Base-by-base conservation (phyloP, 306 rosid species). In the Calophaca sinica region DNA sequence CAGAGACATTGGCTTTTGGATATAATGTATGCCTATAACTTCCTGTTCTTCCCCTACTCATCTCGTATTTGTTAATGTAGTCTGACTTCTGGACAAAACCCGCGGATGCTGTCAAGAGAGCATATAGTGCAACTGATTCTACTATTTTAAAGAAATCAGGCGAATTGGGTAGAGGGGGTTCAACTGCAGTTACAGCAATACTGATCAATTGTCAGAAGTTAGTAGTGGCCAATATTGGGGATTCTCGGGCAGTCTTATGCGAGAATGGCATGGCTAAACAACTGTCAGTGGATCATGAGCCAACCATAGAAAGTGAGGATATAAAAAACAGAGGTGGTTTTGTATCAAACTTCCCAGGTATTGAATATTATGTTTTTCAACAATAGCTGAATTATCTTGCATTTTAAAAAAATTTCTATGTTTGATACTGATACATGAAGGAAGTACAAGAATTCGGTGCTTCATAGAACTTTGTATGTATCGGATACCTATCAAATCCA, bases 181-280 rank as follows among this genome's bases (percentile, higher is more conserved):
- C 99, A 62, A 96, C 99, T 52, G 99, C 99, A 36, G 99, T 96
- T 38, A 92, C 99, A 6, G 99, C 99, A 55, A 92, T 96, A 84
- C 70, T 96, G 79, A 89, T 96, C 6, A 81, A 96, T 79, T 87
- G 99, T 80, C 84, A 80, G 20, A 85, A 78, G 87, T 82, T 92
- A 71, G 81, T 96, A 36, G 96, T 96, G 57, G 99, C 97, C 31
- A 96, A 96, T 42, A 79, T 96, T 29, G 98, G 99, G 46, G 99
- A 96, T 85, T 96, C 99, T 72, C 85, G 99, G 26, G 99, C 99
- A 62, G 89, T 96, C 55, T 58, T 92, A 73, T 84, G 84, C 62
- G 70, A 63, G 82, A 87, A 90, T 41, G 98, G 98, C 2, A 61
- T 50, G 68, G 98, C 97, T 80, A 86, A 76, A 68, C 96, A 85